Conservation (phyloP, 1,284 basidiomycete species). For the Schizophyllum amplum region DNA sequence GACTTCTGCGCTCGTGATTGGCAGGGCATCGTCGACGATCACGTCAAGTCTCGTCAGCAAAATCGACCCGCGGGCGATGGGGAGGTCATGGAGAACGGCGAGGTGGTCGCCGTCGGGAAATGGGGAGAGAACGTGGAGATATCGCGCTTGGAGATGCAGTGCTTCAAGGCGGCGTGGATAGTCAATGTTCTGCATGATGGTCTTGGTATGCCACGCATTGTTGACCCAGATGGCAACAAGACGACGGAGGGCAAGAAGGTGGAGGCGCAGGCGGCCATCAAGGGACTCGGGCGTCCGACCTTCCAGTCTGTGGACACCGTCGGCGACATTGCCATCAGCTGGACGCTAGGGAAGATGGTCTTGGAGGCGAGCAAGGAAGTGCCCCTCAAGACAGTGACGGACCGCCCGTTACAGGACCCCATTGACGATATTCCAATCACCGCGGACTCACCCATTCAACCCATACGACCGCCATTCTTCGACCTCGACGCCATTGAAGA, state of each 20-base stretch:
- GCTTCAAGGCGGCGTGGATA: slow-evolving; percentile 99
- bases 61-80: slow-evolving; percentile 53
- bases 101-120: slow-evolving; percentile 54
- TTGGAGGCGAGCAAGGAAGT: slow-evolving; percentile 90
- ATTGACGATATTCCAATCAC: slow-evolving; percentile 51
- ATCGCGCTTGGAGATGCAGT: slow-evolving; percentile 89
- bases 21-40: slow-evolving; percentile 64
- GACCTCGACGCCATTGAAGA: slow-evolving; percentile 55
- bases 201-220: slow-evolving; percentile 88
- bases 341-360: slow-evolving; percentile 98
- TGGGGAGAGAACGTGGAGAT: slow-evolving; percentile 74
- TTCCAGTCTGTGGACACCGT: slow-evolving; percentile 94
- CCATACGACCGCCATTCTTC: slow-evolving; percentile 54
- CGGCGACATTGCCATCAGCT: slow-evolving; percentile 88
- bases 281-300: slow-evolving; percentile 70
- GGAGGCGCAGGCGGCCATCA: slow-evolving; percentile 64
- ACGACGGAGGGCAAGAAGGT: slow-evolving; percentile 61
- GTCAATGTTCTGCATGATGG: slow-evolving; percentile 95
- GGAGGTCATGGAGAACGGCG: slow-evolving; percentile 46
- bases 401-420: slow-evolving; percentile 58
- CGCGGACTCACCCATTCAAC: slow-evolving; percentile 43
- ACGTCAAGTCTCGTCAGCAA: slow-evolving; percentile 44
- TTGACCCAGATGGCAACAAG: slow-evolving; percentile 72
- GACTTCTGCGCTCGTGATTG: slow-evolving; percentile 82
- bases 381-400: slow-evolving; percentile 35